Conservation (phyloP, 2,329 filamentous ascomycete genomes). For the Talaromyces piceae region DNA sequence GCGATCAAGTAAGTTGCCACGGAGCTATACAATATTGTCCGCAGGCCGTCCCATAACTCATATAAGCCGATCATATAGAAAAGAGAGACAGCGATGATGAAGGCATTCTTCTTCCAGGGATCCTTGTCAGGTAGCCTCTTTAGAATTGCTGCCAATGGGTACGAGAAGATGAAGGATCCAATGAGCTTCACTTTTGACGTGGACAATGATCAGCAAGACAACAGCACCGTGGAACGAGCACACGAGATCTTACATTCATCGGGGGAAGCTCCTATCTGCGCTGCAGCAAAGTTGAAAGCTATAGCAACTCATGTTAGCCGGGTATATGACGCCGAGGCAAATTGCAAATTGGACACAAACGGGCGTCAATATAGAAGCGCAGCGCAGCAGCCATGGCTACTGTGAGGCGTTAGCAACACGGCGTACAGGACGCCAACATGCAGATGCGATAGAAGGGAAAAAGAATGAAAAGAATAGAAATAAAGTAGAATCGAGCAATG, state of each 20-base stretch:
- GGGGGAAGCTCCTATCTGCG: constrained; percentile 52
- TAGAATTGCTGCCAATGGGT: constrained; percentile 77
- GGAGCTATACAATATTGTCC: constrained; percentile 72
- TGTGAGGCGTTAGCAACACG: neutral
- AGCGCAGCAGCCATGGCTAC: constrained; percentile 11
- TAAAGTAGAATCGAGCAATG: neutral
- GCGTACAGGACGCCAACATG: neutral
- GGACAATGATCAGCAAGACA: constrained; percentile 3
- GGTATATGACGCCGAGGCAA: neutral
- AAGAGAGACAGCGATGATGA: constrained; percentile 69
- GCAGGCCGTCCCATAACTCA: constrained; percentile 78
- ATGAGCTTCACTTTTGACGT: constrained; percentile 76
- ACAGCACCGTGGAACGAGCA: neutral
- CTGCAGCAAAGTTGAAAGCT: constrained; percentile 50
- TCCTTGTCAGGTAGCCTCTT: constrained; percentile 84
- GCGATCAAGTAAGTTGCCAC: constrained; percentile 76
- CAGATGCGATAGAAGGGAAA: neutral
- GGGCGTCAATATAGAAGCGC: constrained; percentile 11
- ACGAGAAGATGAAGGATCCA: constrained; percentile 82
- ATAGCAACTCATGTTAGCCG: constrained; percentile 4
- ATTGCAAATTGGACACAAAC: constrained; percentile 3
- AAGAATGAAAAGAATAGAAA: neutral
- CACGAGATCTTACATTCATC: constrained; percentile 50
- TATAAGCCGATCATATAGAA: constrained; percentile 95
- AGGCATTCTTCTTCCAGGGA: constrained; percentile 79